Conservation (phyloP, 352 stramenopile genomes). For the Globisporangium abappressorium region DNA sequence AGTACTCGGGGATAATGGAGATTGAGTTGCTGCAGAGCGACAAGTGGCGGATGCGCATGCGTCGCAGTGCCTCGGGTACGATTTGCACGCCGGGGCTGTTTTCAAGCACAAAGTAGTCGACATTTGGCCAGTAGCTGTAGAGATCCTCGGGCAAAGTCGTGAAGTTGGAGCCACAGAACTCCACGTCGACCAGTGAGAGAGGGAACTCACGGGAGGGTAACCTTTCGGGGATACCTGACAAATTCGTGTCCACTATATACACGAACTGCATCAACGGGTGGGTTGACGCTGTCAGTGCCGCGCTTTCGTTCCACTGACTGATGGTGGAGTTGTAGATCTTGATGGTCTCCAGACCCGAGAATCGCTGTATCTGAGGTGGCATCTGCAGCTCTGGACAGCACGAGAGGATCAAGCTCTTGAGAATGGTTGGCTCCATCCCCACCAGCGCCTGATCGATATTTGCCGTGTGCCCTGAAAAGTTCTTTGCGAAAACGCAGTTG, state of each 20-base stretch:
- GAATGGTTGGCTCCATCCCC: not conserved
- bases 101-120: constrained; percentile 15
- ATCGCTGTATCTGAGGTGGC: not conserved
- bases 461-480: not conserved
- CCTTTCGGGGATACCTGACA: not conserved
- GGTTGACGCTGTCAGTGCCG: not conserved
- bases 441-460: not conserved
- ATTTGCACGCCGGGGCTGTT: not conserved
- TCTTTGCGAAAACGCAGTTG: not conserved
- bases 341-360: constrained; percentile 4
- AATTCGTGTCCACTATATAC: constrained; percentile 8
- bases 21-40: constrained; percentile 14
- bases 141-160: constrained; percentile 1
- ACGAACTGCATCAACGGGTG: constrained; percentile 4
- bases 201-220: constrained; percentile 11
- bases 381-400: constrained; percentile 9
- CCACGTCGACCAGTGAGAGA: not conserved
- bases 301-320: not conserved
- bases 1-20: not conserved
- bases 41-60: constrained; percentile 5
- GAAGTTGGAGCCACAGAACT: constrained; percentile 12
- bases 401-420: constrained; percentile 13
- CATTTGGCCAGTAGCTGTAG: constrained; percentile 4
- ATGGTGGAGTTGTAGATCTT: constrained; percentile 12
- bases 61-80: constrained; percentile 1